Percentiles rank a stretch among this genome's conserved stretches.
Evolutionary conservation across 2,329 filamentous ascomycete species (phyloP).

Genomic region (Aspergillus aculeatinus): DNA sequence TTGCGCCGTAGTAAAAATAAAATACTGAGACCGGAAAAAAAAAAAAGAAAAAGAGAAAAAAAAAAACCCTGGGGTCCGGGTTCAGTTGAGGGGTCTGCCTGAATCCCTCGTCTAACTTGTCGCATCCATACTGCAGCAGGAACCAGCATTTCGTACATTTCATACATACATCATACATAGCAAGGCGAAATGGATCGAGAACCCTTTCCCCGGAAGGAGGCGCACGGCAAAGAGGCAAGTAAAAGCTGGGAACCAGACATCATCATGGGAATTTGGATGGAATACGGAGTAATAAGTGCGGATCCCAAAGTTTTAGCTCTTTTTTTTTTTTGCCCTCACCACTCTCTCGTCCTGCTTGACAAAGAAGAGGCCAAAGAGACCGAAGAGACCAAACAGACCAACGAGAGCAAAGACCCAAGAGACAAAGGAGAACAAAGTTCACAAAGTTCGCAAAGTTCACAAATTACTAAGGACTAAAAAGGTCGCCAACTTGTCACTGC

Average conservation of each 20-base stretch:
- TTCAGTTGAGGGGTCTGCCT: no score
- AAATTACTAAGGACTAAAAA: not conserved
- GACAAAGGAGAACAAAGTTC: not conserved
- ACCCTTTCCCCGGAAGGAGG: not conserved
- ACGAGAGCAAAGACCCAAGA: not conserved
- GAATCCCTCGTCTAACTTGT: not conserved
- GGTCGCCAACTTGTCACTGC: no score
- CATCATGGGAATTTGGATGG: not conserved
- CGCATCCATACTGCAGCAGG: not conserved
- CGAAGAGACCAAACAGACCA: not conserved
- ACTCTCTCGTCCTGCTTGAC: not conserved
- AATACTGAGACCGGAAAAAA: no score
- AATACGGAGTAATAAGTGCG: not conserved
- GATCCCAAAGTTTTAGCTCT: not conserved
- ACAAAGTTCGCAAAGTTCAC: no score
- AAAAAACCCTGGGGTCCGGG: not conserved
- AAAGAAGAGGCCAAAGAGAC: not conserved
- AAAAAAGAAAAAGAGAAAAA: not conserved
- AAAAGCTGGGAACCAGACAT: not conserved
- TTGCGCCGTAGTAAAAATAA: not conserved
- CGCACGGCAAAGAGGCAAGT: not conserved
- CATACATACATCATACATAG: no score
- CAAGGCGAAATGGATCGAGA: not conserved
- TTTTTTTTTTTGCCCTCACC: not conserved
- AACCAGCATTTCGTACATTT: not conserved